Conservation (phyloP, 305 asterid species). For the Solanum hybrid region DNA sequence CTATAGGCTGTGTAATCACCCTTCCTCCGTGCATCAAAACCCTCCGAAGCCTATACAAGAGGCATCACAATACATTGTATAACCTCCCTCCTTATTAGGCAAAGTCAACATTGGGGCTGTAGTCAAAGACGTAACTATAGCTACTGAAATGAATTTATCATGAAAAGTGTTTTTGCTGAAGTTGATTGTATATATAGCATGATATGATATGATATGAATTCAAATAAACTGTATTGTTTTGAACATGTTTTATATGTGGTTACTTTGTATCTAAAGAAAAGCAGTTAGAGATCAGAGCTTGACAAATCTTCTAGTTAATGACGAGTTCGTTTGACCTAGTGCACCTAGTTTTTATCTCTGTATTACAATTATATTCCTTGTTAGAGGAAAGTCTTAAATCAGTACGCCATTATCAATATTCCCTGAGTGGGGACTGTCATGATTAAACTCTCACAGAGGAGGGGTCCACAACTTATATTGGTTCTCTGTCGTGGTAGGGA, state of each 20-base stretch:
- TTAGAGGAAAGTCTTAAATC: neutral
- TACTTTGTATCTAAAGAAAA: neutral
- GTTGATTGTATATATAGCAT: neutral
- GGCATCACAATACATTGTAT: neutral
- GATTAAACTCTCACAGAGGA: neutral
- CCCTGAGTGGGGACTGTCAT: neutral
- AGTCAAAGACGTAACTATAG: neutral
- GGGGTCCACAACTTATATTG: neutral
- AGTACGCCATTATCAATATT: neutral
- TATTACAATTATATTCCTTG: neutral
- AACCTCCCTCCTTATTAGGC: neutral
- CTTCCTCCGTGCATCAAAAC: neutral
- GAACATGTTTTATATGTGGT: neutral
- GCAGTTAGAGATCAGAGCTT: neutral
- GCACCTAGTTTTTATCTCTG: neutral
- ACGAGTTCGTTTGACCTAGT: neutral
- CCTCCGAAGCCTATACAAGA: neutral
- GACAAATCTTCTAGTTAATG: neutral
- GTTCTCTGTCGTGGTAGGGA: neutral
- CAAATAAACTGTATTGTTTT: neutral
- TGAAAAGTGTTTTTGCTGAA: neutral
- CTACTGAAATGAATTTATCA: neutral
- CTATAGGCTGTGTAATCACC: neutral
- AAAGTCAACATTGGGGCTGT: neutral
- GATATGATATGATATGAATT: neutral